Base-by-base conservation (phyloP, 176 grass and related monocot species). In the Oryza rufipogon region DNA sequence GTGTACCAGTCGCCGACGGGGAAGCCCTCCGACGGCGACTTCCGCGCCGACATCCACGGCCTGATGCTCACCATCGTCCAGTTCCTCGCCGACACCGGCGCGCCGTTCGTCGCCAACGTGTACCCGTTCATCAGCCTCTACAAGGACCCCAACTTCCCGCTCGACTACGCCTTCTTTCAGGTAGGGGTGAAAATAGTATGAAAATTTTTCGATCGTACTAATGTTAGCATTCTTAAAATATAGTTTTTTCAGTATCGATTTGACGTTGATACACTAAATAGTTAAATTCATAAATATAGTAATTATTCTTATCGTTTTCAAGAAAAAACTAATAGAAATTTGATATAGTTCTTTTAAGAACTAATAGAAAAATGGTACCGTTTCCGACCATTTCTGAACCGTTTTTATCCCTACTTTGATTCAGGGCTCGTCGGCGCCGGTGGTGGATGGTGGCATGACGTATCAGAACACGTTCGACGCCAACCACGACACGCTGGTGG, bases 51-150 rank as follows among this genome's bases (percentile, higher is more conserved):
- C 87, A 97, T 97, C 84, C 94, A 84, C 28, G 94, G 85, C 2
- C 80, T 94, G 2, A 88, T 97, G 94, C 45, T 97, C 2, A 28
- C 56, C 34, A 92, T 97, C 52, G 87, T 86, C 33, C 58, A 85
- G 81, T 97, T 92, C 87, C 87, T 97, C 11, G 87, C 84, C 15
- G 78, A 90, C 20, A 97, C 79, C n/a, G 90, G 80, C 20, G 85
- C 89, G 13, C 91, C 91, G 3, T 82, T 97, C 85, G 88, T 90
- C 7, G 82, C 90, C 25, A 97, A 97, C 87, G 90, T 97, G 42
- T 97, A 97, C 81, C 94, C 94, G 2, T 97, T 97, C 85, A 97
- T 97, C 84, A 90, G 87, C 78, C 85, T 97, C 1, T 94, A 97
- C 89, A 3, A 77, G 0, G 87, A 97, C 83, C 85, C 94, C 3